A percentile compares a stretch with the other conserved stretches of the same genome.
These are phyloP conservation scores for Plantago rigida DNA, from an alignment of 305 asterid genomes.

Conservation along the genomic window DNA sequence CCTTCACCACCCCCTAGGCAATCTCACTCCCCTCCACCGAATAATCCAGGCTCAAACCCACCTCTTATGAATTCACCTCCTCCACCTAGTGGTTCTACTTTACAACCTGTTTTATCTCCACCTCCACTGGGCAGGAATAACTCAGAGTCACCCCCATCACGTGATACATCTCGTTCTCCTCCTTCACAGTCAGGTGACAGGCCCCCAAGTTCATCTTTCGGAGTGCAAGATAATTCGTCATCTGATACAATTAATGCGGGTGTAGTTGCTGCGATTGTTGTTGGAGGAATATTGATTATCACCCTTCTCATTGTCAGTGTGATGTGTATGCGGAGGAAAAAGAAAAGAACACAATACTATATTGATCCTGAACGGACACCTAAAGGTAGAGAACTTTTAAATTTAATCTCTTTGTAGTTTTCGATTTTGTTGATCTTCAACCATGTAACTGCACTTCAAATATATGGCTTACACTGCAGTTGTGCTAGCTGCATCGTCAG, in stretches of 20 bases:
- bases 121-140: slow-evolving; percentile 17
- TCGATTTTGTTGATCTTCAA: too few relatives aligned
- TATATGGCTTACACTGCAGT: too few relatives aligned
- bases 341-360: slow-evolving; percentile 28
- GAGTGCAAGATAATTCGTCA: not conserved
- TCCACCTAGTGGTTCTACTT: slow-evolving; percentile 21
- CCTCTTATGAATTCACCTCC: not conserved
- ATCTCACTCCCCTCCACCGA: slow-evolving; percentile 3
- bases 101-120: slow-evolving; percentile 24
- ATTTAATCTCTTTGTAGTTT: too few relatives aligned
- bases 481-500: too few relatives aligned
- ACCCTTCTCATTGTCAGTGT: slow-evolving; percentile 31
- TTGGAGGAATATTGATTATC: slow-evolving; percentile 33
- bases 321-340: slow-evolving; percentile 29
- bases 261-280: slow-evolving; percentile 30
- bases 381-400: not conserved
- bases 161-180: not conserved
- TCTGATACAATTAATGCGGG: slow-evolving; percentile 13
- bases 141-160: slow-evolving; percentile 4
- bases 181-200: not conserved
- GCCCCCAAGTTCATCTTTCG: not conserved
- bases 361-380: slow-evolving; percentile 17
- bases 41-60: not conserved
- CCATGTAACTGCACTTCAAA: too few relatives aligned
- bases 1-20: slow-evolving; percentile 1